phyloP scores from a whole-genome alignment of 345 rosid species.

The Hibiscus tridactylites region DNA sequence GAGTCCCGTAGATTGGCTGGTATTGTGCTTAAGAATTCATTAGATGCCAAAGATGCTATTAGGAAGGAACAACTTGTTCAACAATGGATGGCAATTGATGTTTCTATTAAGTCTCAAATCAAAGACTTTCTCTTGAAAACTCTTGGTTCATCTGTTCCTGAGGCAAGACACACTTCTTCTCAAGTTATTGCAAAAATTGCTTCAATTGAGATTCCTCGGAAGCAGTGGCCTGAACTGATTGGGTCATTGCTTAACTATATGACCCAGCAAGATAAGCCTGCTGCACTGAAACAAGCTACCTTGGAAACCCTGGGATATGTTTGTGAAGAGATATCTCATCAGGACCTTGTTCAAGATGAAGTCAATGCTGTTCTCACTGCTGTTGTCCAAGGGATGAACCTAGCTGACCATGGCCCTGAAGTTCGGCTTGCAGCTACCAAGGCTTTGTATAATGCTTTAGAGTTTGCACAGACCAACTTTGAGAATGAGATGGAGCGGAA shows the following conservation, averaged over 20 bases:
- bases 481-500: slow-evolving; percentile 88
- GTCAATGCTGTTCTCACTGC: slow-evolving; percentile 90
- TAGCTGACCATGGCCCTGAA: slow-evolving; percentile 56
- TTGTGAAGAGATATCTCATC: slow-evolving; percentile 83
- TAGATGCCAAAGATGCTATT: slow-evolving; percentile 71
- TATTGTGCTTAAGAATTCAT: slow-evolving; percentile 80
- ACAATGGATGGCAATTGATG: slow-evolving; percentile 65
- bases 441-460: slow-evolving; percentile 79
- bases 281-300: slow-evolving; percentile 75
- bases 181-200: slow-evolving; percentile 94
- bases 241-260: slow-evolving; percentile 61
- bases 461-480: slow-evolving; percentile 90
- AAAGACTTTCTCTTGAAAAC: slow-evolving; percentile 66
- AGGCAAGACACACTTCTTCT: slow-evolving; percentile 86
- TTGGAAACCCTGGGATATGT: slow-evolving; percentile 86
- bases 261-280: slow-evolving; percentile 54
- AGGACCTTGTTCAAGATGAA: slow-evolving; percentile 84
- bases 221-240: slow-evolving; percentile 90
- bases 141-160: slow-evolving; percentile 51
- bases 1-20: slow-evolving; percentile 89
- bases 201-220: slow-evolving; percentile 78
- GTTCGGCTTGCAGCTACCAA: slow-evolving; percentile 85
- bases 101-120: slow-evolving; percentile 62
- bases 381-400: slow-evolving; percentile 96
- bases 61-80: slow-evolving; percentile 65